Evolutionary conservation across 345 rosid species (phyloP), one percentile per base, ranked within the genome.

Genomic region (Arabis hirsuta): DNA sequence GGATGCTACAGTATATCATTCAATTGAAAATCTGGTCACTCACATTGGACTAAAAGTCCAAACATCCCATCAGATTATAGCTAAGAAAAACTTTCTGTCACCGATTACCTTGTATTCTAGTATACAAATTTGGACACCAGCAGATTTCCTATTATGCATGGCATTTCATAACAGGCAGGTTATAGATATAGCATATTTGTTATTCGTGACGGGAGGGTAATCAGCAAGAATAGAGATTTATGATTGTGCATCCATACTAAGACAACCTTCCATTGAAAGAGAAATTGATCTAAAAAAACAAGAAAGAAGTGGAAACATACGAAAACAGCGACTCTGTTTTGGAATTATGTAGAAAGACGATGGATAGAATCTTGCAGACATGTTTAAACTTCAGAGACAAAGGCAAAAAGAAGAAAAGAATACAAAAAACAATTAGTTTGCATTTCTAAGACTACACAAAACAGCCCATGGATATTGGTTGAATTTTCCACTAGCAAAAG

Each of bases 11-110:
- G 22, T 29, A 11, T 44, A 50, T 47, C 12, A 10, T 51, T 42
- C 48, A 66, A 31, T 16, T 22, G 32, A 67, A 59, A 22, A 43
- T 43, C 24, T 12, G 42, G 20, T 31, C 43, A 26, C 54, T 58
- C 19, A 2, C 54, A 48, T 14, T 6, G 7, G 10, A 29, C 36
- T 7, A 48, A 38, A 65, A 22, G 41, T 58, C 27, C 20, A 73
- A 73, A 50, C 62, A 29, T 44, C 67, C 12, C 34, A 73, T 66
- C 61, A 32, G 41, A 22, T 4, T 45, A 45, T 24, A 64, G 58
- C 14, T 36, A 39, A 7, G 14, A 26, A 55, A 14, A 73, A 62
- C 63, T 46, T 46, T 3, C 22, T 12, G 19, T 56, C 22, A 8
- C 4, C 11, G 4, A 29, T 26, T 36, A 47, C 47, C 47, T 34